Evolutionary conservation across 2,329 filamentous ascomycete genomes (phyloP).

Genomic region (Aspergillus sp.): DNA sequence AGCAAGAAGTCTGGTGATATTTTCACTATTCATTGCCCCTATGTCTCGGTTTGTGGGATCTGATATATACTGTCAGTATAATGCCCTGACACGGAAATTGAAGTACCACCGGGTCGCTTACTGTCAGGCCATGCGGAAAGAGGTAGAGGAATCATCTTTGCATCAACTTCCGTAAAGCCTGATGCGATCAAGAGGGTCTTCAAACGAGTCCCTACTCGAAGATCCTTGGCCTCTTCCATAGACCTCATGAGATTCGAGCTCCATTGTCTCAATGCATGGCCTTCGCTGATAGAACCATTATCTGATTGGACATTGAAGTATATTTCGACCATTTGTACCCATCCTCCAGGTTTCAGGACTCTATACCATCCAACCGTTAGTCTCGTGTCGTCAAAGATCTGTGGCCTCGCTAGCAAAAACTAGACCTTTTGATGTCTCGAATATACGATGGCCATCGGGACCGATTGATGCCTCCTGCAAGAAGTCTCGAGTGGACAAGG

Average conservation of each 20-base stretch:
- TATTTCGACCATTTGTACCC: constrained; percentile 86
- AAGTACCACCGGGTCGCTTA: constrained; percentile 38
- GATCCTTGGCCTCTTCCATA: constrained; percentile 64
- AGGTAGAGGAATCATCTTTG: constrained; percentile 64
- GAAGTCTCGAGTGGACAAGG: constrained; percentile 71
- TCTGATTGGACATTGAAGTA: constrained; percentile 84
- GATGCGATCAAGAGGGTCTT: constrained; percentile 58
- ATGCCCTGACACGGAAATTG: background rate
- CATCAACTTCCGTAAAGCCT: constrained; percentile 69
- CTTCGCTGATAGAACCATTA: constrained; percentile 71
- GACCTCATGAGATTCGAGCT: constrained; percentile 64
- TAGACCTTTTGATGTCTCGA: constrained; percentile 65
- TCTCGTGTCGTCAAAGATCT: background rate
- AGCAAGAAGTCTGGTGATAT: constrained; percentile 37
- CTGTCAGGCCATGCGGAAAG: constrained; percentile 69
- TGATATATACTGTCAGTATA: constrained; percentile 27
- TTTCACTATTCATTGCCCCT: constrained; percentile 41
- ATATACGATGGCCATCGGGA: constrained; percentile 75
- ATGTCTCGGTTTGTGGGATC: constrained; percentile 44
- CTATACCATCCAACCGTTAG: constrained; percentile 20
- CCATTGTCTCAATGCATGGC: constrained; percentile 66
- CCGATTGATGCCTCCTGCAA: constrained; percentile 64
- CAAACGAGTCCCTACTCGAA: constrained; percentile 62
- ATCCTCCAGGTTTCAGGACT: constrained; percentile 69
- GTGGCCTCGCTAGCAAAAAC: constrained; percentile 5